Evolutionary conservation across 2,329 filamentous ascomycete genomes (phyloP), one percentile per base, ranked within the genome.

Genomic region (Torrubiellomyces zombiae): DNA sequence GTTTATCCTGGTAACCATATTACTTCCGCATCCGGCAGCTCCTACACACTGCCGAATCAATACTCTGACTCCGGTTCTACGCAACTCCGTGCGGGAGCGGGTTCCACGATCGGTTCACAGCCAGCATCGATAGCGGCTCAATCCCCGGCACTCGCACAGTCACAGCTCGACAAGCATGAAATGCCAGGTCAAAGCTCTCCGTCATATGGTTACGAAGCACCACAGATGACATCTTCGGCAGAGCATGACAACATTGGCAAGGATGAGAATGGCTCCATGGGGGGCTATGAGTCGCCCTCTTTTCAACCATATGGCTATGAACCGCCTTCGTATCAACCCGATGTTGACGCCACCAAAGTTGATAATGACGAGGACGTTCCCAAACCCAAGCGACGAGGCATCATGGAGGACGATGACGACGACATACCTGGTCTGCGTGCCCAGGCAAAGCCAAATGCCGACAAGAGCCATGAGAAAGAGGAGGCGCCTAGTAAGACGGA

Each of bases 401-500:
- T 82, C 39, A 79, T 89, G 65, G 75, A 86, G 40, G 76, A 86
- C 34, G 79, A 86, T 15, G 76, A 83, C 9, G 78, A 81, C 14
- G 69, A 78, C 30, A 63, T 78, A 21, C 56, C 69, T 16, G 54
- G 56, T 6, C 33, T 55, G 21, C 56, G 47, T 20, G 2, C 54
- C 57, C 33, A 63, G 58, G 31, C 71, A 15, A 75, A 77, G 45
- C 63, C 52, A 2, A 73, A 75, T 45, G 55, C 64, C 19, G 73
- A 77, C 9, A 75, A 71, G 39, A 80, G 91, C 39, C 65, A 69
- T 14, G 77, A 82, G 47, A 83, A 85, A 23, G 76, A 82, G 29
- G 85, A 91, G 39, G 73, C 82, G 46, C 81, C 94, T 58, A 69
- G 73, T 28, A 82, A 75, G 47, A 81, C 80, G 14, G 86, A 82